These are phyloP conservation scores for Litsea cubeba DNA, from an alignment of 164 flowering plant species.

Conservation along the genomic window DNA sequence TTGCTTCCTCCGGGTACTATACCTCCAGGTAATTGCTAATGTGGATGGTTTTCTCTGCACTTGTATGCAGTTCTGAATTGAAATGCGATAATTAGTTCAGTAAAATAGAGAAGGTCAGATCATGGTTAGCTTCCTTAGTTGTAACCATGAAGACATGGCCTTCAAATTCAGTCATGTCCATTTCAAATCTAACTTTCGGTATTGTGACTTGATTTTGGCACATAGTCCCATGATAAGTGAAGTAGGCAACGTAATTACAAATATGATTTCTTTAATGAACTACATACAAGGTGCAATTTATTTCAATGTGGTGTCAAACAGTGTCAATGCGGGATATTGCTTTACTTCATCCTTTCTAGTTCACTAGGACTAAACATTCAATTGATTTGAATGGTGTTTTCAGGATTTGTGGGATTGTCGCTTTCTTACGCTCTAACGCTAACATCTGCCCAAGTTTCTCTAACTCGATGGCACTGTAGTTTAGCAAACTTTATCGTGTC, in stretches of 20 bases:
- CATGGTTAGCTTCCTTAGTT: neutral
- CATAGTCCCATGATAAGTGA: neutral
- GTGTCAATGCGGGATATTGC: neutral
- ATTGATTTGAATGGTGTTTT: slow-evolving; percentile 2
- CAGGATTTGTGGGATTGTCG: slow-evolving; percentile 87
- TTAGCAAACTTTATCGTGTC: slow-evolving; percentile 69
- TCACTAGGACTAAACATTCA: neutral
- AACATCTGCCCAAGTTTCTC: slow-evolving; percentile 48
- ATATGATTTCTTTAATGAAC: neutral
- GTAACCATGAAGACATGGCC: neutral
- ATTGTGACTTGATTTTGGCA: neutral
- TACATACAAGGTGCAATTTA: neutral
- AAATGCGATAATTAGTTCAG: neutral
- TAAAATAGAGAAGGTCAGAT: neutral
- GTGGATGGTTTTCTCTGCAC: neutral
- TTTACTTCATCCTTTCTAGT: neutral
- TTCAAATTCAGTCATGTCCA: neutral
- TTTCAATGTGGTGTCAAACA: neutral
- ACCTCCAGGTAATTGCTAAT: slow-evolving; percentile 47
- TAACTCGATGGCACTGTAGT: slow-evolving; percentile 61
- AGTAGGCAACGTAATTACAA: neutral
- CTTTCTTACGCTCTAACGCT: slow-evolving; percentile 73
- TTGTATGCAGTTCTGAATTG: neutral
- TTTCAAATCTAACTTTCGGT: neutral
- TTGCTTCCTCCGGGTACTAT: slow-evolving; percentile 49